phyloP scores from a whole-genome alignment of 306 rosid species.

The Delonix regia region DNA sequence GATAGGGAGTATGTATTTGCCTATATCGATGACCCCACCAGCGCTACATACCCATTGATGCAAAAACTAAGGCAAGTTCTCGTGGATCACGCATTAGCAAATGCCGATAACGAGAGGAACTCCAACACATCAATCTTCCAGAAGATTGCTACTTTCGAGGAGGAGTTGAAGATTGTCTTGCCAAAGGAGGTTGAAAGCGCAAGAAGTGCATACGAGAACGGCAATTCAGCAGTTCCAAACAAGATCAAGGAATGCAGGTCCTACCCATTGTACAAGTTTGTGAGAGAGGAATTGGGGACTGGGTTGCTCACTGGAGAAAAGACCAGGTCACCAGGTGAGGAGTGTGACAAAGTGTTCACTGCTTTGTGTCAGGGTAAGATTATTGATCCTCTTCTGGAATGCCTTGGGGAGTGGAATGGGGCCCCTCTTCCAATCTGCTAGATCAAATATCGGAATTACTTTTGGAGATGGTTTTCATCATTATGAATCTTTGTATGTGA shows the following conservation, averaged over 20 bases:
- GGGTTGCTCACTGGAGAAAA: slow-evolving; percentile 69
- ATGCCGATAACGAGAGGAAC: slow-evolving; percentile 63
- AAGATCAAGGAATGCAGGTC: slow-evolving; percentile 78
- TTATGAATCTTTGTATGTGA: slow-evolving; percentile 25
- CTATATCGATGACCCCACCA: slow-evolving; percentile 79
- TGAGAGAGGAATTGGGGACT: slow-evolving; percentile 70
- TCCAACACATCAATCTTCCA: slow-evolving; percentile 78
- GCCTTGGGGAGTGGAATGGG: slow-evolving; percentile 83
- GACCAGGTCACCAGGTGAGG: slow-evolving; percentile 77
- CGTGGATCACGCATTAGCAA: slow-evolving; percentile 71
- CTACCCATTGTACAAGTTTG: slow-evolving; percentile 82
- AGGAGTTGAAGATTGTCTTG: slow-evolving; percentile 61
- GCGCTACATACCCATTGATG: slow-evolving; percentile 84
- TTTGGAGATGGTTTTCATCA: slow-evolving; percentile 3
- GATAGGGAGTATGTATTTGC: slow-evolving; percentile 73
- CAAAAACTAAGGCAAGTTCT: slow-evolving; percentile 74
- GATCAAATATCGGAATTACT: background rate
- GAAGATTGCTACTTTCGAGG: slow-evolving; percentile 77
- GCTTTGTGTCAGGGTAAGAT: slow-evolving; percentile 82
- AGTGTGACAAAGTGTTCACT: slow-evolving; percentile 71
- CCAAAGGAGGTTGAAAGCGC: slow-evolving; percentile 81
- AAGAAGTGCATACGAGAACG: slow-evolving; percentile 61
- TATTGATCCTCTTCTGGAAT: slow-evolving; percentile 79
- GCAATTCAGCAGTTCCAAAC: slow-evolving; percentile 52
- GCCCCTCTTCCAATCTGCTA: slow-evolving; percentile 82